Evolutionary conservation across 1,284 basidiomycete species (phyloP).

Genomic region (Exsudoporus floridanus): DNA sequence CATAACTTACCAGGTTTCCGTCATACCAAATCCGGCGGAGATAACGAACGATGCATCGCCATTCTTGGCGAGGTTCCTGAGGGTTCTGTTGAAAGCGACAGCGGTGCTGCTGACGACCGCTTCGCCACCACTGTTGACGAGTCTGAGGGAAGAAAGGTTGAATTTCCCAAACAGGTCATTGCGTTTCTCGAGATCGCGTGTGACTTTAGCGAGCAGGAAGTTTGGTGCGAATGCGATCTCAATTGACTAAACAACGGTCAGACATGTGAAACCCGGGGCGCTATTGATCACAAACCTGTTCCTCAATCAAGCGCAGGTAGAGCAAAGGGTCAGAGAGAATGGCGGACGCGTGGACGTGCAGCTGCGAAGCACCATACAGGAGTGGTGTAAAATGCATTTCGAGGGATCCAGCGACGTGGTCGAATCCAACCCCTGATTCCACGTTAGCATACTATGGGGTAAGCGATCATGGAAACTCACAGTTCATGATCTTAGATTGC

Average conservation of each 20-base stretch:
- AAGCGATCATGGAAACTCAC: slow-evolving; percentile 12
- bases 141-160: slow-evolving; percentile 23
- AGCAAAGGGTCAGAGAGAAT: slow-evolving; percentile 32
- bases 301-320: slow-evolving; percentile 30
- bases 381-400: slow-evolving; percentile 33
- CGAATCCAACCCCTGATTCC: slow-evolving; percentile 37
- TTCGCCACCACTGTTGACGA: slow-evolving; percentile 41
- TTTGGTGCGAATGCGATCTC: slow-evolving; percentile 42
- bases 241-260: slow-evolving; percentile 21
- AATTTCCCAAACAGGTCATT: slow-evolving; percentile 26
- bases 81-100: slow-evolving; percentile 35
- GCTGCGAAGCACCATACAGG: slow-evolving; percentile 30
- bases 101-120: slow-evolving; percentile 40
- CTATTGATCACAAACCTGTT: slow-evolving; percentile 18
- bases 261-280: neutral
- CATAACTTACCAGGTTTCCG: slow-evolving; percentile 39
- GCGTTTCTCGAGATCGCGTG: slow-evolving; percentile 32
- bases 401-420: slow-evolving; percentile 39
- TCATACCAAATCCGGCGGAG: slow-evolving; percentile 47
- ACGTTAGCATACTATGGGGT: slow-evolving; percentile 1
- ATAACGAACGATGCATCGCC: slow-evolving; percentile 34
- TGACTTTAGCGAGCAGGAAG: slow-evolving; percentile 43
- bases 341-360: slow-evolving; percentile 33
- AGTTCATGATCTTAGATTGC: slow-evolving; percentile 31
- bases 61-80: slow-evolving; percentile 34